Evolutionary conservation across 257 asterid species (phyloP), one percentile per base, ranked within the genome.

Genomic region (Lithospermum erythrorhizon): DNA sequence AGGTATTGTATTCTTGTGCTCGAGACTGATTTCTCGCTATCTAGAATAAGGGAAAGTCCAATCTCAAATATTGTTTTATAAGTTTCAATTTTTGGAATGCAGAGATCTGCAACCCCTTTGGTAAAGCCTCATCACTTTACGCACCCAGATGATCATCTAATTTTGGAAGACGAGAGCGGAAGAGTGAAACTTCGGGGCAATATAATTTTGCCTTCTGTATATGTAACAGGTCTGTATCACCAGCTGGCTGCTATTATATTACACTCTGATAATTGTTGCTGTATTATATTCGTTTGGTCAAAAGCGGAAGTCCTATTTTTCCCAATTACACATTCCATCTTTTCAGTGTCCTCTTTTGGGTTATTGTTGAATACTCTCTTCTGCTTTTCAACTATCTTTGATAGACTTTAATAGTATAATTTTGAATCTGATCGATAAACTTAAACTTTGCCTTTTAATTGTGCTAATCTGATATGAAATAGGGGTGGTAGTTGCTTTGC

Each of bases 91-190:
- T 66, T 27, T 61, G 77, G 21, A 45, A 23, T 68, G 55, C 95
- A 93, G 98, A 83, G 97, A 69, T 82, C 97, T 68, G 71, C 77
- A 53, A 69, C 64, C 48, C 96, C 87, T 37, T 86, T 93, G 61
- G 87, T 84, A 51, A 67, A 73, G 62, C 90, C 86, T 73, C 94
- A 83, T 72, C 83, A 83, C 65, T 89, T 93, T 66, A 58, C 67
- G 48, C 89, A 87, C 73, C 80, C 84, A 1, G 97, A 86, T 30
- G 98, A 89, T 76, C 71, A 75, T 74, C 78, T 93, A 70, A 63
- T 83, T 75, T 65, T 93, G 81, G 98, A 93, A 80, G 98, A 93
- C 58, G 98, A 89, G 72, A 84, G 96, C 65, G 98, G 98, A 75
- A 81, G 98, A 84, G 94, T 93, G 64, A 89, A 83, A 77, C 87